Conservation (phyloP, 2,329 filamentous ascomycete genomes). For the Ambrosiella xylebori region DNA sequence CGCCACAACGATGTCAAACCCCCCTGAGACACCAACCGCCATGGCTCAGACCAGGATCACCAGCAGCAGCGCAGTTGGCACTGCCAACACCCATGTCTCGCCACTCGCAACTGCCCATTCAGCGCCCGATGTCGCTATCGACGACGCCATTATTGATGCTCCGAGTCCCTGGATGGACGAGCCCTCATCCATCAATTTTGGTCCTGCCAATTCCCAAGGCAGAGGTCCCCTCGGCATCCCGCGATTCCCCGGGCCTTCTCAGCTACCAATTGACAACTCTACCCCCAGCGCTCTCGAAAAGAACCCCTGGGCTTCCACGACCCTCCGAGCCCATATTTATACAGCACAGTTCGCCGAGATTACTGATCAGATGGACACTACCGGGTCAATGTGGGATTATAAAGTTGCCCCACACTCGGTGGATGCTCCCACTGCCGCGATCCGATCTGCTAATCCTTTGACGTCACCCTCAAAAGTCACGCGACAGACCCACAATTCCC, state of each 20-base stretch:
- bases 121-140: background rate
- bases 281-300: conserved; percentile 7
- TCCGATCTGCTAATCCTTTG: background rate
- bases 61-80: background rate
- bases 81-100: conserved; percentile 7
- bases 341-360: background rate
- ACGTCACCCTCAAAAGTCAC: background rate
- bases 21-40: conserved; percentile 13
- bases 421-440: background rate
- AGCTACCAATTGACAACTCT: conserved; percentile 7
- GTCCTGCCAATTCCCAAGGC: conserved; percentile 1
- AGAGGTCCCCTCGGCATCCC: background rate
- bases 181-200: conserved; percentile 11
- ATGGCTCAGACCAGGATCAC: conserved; percentile 11
- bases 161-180: conserved; percentile 12
- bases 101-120: background rate
- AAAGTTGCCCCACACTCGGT: too few relatives aligned
- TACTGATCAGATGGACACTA: background rate
- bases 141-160: background rate
- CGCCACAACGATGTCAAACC: conserved; percentile 3
- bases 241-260: conserved; percentile 10
- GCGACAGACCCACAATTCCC: background rate
- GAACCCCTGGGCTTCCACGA: conserved; percentile 10
- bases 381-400: too few relatives aligned
- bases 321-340: background rate